phyloP scores from a whole-genome alignment of 768 basidiomycete species.

The Gelatoporia subvermispora region DNA sequence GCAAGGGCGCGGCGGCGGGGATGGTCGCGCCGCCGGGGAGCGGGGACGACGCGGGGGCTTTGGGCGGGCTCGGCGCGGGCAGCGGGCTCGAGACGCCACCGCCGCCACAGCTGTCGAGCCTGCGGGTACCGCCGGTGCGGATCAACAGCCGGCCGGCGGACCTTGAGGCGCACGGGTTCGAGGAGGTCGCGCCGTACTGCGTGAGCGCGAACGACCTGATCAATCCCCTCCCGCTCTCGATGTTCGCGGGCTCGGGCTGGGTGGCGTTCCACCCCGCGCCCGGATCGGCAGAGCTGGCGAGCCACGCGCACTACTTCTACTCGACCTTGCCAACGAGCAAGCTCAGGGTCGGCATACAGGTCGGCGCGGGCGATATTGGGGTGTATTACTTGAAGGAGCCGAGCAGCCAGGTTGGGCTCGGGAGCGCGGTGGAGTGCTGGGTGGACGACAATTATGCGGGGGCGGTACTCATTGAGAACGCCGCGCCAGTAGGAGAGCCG shows the following conservation, averaged over 20 bases:
- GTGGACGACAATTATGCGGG: slow-evolving; percentile 93
- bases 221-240: slow-evolving; percentile 90
- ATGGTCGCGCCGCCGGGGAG: slow-evolving; percentile 31
- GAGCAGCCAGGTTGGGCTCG: slow-evolving; percentile 43
- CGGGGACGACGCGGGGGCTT: slow-evolving; percentile 19
- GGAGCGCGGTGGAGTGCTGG: slow-evolving; percentile 86
- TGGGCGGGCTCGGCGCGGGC: slow-evolving; percentile 1
- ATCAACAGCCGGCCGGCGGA: slow-evolving; percentile 60
- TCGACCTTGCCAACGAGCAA: slow-evolving; percentile 80
- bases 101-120: slow-evolving; percentile 23
- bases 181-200: slow-evolving; percentile 89
- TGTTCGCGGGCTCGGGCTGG: slow-evolving; percentile 96
- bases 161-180: slow-evolving; percentile 44
- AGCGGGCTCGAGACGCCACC: slow-evolving; percentile 11
- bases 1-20: slow-evolving; percentile 58
- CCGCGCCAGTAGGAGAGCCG: slow-evolving; percentile 55
- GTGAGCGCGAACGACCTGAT: slow-evolving; percentile 97
- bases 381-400: slow-evolving; percentile 87
- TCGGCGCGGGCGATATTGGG: slow-evolving; percentile 88
- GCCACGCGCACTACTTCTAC: slow-evolving; percentile 87
- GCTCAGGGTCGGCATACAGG: slow-evolving; percentile 77
- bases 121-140: slow-evolving; percentile 64
- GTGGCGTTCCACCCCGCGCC: slow-evolving; percentile 64
- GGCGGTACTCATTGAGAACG: slow-evolving; percentile 72
- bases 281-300: slow-evolving; percentile 34